Evolutionary conservation across 805 yeast species (phyloP).

Genomic region (Tetrapisispora pingtungensis): DNA sequence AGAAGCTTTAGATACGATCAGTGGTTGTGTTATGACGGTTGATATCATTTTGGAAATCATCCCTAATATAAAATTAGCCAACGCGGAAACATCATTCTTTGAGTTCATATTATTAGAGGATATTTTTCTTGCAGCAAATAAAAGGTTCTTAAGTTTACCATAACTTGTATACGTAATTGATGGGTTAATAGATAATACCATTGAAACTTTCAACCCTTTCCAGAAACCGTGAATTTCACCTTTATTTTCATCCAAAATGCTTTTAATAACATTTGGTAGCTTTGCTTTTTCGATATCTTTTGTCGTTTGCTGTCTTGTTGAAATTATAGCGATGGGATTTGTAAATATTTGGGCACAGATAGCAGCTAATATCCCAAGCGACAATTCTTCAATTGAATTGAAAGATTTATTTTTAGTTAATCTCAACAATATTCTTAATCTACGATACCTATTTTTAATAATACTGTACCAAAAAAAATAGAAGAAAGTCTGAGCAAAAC

Average conservation of each 20-base stretch:
- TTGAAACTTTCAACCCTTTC: slow-evolving; percentile 74
- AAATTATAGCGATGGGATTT: slow-evolving; percentile 68
- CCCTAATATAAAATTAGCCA: slow-evolving; percentile 61
- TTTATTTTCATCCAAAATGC: slow-evolving; percentile 42
- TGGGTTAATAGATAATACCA: slow-evolving; percentile 72
- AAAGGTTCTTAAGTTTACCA: slow-evolving; percentile 50
- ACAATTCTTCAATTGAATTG: slow-evolving; percentile 53
- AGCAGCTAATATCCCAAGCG: slow-evolving; percentile 72
- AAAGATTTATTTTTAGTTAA: slow-evolving; percentile 4
- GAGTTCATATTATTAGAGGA: neutral
- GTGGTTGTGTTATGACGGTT: slow-evolving; percentile 71
- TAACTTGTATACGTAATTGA: slow-evolving; percentile 78
- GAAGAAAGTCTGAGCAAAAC: slow-evolving; percentile 69
- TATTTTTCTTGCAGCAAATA: slow-evolving; percentile 30
- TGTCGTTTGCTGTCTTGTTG: slow-evolving; percentile 56
- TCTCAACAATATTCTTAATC: slow-evolving; percentile 20
- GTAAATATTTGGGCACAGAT: slow-evolving; percentile 73
- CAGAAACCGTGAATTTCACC: slow-evolving; percentile 67
- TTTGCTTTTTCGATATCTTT: slow-evolving; percentile 24
- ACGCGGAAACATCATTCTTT: slow-evolving; percentile 39
- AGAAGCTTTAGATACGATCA: slow-evolving; percentile 76
- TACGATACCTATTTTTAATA: slow-evolving; percentile 46
- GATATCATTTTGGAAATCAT: slow-evolving; percentile 76
- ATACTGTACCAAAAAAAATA: slow-evolving; percentile 84
- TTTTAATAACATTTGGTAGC: slow-evolving; percentile 27